Base-by-base conservation (phyloP, 805 yeast genomes). In the Yamadazyma laniorum region DNA sequence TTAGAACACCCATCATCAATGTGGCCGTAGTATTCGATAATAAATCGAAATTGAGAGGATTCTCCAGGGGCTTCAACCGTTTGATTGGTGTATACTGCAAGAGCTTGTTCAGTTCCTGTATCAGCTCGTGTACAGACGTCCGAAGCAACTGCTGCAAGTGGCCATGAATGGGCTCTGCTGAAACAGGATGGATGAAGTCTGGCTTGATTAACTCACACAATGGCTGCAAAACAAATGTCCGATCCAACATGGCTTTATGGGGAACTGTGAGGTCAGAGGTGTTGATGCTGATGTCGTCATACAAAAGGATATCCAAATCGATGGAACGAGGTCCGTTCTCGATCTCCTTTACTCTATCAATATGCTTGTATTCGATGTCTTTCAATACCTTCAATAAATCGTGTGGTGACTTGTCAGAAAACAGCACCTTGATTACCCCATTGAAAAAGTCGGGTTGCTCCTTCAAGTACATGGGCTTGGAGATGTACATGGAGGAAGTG, bases 241-340 rank as follows among this genome's bases (percentile, higher is more conserved):
- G 73, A 49, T 89, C 96, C 37, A 88, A 69, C 89, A 93, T 84
- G 31, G 87, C 72, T 28, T 80, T 77, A 59, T 93, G 99, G 0
- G 99, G 99, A 9, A 93, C 71, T 18, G 74, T 75, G 50, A 93
- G 72, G 25, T 77, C 72, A 0, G 72, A 65, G 1, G 74, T 65
- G 55, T 82, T 82, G 31, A 84, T 44, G 7, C 80, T 67, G 15
- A 74, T 45, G 25, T 71, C 67, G 52, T 80, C 93, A 55, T 79
- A 91, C 16, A 91, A 62, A 11, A 91, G 49, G 11, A 93, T 86
- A 60, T 93, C 99, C 34, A 93, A 69, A 55, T 93, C 99, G 37
- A 93, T 85, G 9, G 86, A 65, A 41, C 99, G 70, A 6, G 99
- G 99, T 0, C 99, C 96, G 57, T 93, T 93, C 11, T 85, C 90